Evolutionary conservation across 1,284 basidiomycete species (phyloP).

Genomic region (Phellopilus nigrolimitatus): DNA sequence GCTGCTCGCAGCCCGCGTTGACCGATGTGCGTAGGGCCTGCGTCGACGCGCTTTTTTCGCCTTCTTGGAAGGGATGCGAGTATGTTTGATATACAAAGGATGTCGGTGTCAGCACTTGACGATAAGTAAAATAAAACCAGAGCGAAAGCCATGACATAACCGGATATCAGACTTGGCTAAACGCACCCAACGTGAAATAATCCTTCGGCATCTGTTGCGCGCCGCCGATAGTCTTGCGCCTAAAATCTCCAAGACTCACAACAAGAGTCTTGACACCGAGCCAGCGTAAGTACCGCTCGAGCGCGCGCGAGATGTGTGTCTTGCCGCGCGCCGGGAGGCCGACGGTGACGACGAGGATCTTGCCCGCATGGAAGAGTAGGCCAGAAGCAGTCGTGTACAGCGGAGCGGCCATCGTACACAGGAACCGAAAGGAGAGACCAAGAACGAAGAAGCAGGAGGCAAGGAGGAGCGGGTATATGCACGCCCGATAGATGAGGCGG

Average conservation of each 20-base stretch:
- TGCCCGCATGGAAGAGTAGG: conserved; percentile 89
- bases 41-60: conserved; percentile 77
- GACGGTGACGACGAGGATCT: conserved; percentile 87
- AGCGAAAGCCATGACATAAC: neutral
- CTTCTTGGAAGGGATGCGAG: conserved; percentile 32
- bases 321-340: conserved; percentile 93
- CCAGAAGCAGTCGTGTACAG: conserved; percentile 82
- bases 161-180: neutral
- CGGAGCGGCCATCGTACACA: conserved; percentile 77
- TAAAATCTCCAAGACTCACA: conserved; percentile 92
- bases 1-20: conserved; percentile 77
- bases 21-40: conserved; percentile 71
- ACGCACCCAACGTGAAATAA: conserved; percentile 83
- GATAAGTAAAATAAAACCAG: too few species aligned
- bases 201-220: conserved; percentile 85
- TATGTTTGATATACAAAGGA: conserved; percentile 2
- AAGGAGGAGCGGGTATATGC: neutral
- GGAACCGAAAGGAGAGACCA: too few species aligned
- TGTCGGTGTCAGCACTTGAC: too few species aligned
- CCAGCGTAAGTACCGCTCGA: conserved; percentile 97
- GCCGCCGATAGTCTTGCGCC: conserved; percentile 85
- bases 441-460: neutral
- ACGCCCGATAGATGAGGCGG: neutral
- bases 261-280: conserved; percentile 95
- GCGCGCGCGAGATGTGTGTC: conserved; percentile 92